phyloP scores from a whole-genome alignment of 257 asterid species.

The Perilla frutescens region DNA sequence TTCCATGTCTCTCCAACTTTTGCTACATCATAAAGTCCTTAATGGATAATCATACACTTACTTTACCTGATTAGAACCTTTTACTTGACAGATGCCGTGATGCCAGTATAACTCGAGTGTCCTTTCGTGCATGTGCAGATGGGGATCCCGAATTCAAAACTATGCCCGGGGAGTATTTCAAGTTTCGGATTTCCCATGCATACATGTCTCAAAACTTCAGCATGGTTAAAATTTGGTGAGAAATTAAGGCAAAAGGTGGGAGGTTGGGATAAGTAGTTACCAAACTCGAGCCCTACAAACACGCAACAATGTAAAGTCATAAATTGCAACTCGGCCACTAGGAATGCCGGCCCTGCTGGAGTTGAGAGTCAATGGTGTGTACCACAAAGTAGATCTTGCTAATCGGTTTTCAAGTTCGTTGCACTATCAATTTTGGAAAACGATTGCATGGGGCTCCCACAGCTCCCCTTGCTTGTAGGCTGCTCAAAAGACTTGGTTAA shows the following conservation, averaged over 20 bases:
- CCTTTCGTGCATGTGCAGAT: slow-evolving; percentile 15
- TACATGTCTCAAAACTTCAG: background rate
- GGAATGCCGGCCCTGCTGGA: no score
- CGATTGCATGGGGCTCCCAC: slow-evolving; percentile 31
- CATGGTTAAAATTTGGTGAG: background rate
- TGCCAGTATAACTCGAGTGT: slow-evolving; percentile 30
- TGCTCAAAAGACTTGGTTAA: slow-evolving; percentile 42
- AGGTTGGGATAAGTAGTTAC: no score
- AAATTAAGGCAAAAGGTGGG: no score
- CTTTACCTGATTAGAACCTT: slow-evolving; percentile 42
- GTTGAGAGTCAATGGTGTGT: no score
- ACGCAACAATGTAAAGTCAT: no score
- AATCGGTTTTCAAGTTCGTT: slow-evolving; percentile 40
- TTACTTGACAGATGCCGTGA: slow-evolving; percentile 40
- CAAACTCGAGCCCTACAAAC: no score
- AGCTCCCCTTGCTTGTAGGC: slow-evolving; percentile 47
- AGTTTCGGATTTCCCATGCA: background rate
- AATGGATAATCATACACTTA: slow-evolving; percentile 48
- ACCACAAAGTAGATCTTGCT: no score
- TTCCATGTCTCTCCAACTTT: slow-evolving; percentile 25
- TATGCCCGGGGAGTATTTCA: background rate
- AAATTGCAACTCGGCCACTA: no score
- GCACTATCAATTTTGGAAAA: slow-evolving; percentile 43
- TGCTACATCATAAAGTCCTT: slow-evolving; percentile 43
- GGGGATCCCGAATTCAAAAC: no score